Base-by-base conservation (phyloP, 2,329 filamentous ascomycete genomes). In the Epichloe festucae region DNA sequence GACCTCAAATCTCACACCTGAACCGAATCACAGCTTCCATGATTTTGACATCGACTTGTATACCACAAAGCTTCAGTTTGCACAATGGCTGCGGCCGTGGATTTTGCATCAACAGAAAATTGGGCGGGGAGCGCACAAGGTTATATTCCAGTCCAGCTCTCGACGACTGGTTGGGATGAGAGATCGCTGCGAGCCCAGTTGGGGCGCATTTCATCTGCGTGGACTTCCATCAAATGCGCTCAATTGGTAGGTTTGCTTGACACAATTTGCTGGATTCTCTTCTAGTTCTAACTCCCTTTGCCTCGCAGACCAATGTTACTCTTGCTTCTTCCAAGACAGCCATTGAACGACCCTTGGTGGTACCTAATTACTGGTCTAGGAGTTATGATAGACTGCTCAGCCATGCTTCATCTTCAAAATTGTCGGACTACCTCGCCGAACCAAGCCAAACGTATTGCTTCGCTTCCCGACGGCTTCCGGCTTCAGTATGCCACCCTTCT, bases 41-140 rank as follows among this genome's bases (percentile, higher is more conserved):
- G 76, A 71, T 70, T 75, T 64, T 70, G 66, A 69, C 65, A 66
- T 61, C 65, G 57, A 58, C 58, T 59, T 61, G 64, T 64, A 61
- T 69, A 60, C 61, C 63, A 59, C 71, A 65, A 65, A 73, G 69
- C 65, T 69, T 65, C 60, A 66, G 69, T 66, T 70, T 65, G 65
- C 73, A 76, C 61, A 64, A 80, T 80, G 77, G 76, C 77, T 66
- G 67, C 74, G 64, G 70, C 70, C 68, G 68, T 70, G 59, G 68
- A 77, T 67, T 62, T 72, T 65, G 63, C 64, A 56, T 67, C 66
- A 58, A 68, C 63, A 65, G 68, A 64, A 63, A 65, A 61, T 65
- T 71, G 65, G 68, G 66, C 62, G 67, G 67, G 60, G 60, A 69
- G 61, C 64, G 64, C 54, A 59, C 66, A 61, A 69, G 67, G 65